phyloP scores from a whole-genome alignment of 148 eudicot species.

The Cornus controversa region DNA sequence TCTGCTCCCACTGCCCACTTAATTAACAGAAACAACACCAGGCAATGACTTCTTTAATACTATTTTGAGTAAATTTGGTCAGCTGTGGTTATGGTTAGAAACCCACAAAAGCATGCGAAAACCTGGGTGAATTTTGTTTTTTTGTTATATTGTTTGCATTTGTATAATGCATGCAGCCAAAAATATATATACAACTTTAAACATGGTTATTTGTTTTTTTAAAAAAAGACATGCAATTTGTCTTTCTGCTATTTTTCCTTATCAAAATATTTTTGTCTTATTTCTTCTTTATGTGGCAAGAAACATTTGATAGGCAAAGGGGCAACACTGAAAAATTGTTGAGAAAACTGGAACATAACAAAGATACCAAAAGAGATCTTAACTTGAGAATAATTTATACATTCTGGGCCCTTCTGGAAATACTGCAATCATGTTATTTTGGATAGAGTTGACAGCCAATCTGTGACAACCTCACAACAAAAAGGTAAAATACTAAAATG shows the following conservation, averaged over 20 bases:
- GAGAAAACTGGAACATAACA: not conserved
- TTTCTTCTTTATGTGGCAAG: not conserved
- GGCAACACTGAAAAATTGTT: not conserved
- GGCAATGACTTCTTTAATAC: too few species aligned
- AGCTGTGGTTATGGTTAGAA: not conserved
- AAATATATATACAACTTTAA: not conserved
- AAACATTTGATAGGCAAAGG: not conserved
- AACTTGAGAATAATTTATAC: not conserved
- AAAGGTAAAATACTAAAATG: too few species aligned
- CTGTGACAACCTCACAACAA: not conserved
- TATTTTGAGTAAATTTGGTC: not conserved
- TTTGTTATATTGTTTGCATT: not conserved
- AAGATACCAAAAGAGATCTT: not conserved
- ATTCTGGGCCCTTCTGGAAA: too few species aligned
- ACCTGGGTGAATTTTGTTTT: not conserved
- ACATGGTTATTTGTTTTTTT: not conserved
- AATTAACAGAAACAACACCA: too few species aligned
- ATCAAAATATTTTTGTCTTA: not conserved
- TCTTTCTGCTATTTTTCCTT: not conserved
- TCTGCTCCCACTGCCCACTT: too few species aligned
- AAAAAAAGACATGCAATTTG: not conserved
- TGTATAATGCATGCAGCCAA: not conserved
- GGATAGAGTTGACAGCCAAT: not conserved
- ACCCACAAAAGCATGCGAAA: not conserved
- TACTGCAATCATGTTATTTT: too few species aligned